Base-by-base conservation (phyloP, 2,329 filamentous ascomycete species). In the Fusarium proliferatum region DNA sequence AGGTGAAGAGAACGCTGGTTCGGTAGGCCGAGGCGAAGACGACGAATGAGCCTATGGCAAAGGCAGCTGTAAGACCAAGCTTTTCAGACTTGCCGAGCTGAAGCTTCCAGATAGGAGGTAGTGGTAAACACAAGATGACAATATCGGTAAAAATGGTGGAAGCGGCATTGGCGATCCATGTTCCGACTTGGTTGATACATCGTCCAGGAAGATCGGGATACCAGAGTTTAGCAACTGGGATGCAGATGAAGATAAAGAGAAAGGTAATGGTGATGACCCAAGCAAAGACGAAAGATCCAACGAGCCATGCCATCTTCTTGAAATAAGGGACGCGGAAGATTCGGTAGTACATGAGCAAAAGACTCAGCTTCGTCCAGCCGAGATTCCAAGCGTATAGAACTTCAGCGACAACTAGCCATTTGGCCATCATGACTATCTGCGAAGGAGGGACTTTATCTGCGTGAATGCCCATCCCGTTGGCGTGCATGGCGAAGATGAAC, bases 271-370 rank as follows among this genome's bases (percentile, higher is more conserved):
- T 81, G 38, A 88, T 78, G 36, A 84, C 83, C 86, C 87, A 88
- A 28, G 78, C 77, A 64, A 87, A 80, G 42, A 85, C 81, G 11
- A 88, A 83, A 21, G 72, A 67, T 13, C 82, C 84, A 9, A 88
- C 80, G 6, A 79, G 74, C 73, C 81, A 83, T 3, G 82, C 81
- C 74, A 82, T 82, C 65, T 79, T 83, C 72, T 83, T 83, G 67
- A 88, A 85, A 64, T 81, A 82, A 1, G 80, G 79, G 9, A 84
- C 79, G 26, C 80, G 84, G 76, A 88, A 88, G 70, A 88, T 86
- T 74, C 86, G 85, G 73, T 83, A 83, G 79, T 88, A 88, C 85
- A 88, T 87, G 46, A 87, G 77, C 49, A 89, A 74, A 28, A 88
- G 80, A 57, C 84, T 84, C 19, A 87, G 61, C 71, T 88, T 89